These are phyloP conservation scores for Amborella trichopoda DNA, from an alignment of 164 flowering plant genomes.

Conservation along the genomic window DNA sequence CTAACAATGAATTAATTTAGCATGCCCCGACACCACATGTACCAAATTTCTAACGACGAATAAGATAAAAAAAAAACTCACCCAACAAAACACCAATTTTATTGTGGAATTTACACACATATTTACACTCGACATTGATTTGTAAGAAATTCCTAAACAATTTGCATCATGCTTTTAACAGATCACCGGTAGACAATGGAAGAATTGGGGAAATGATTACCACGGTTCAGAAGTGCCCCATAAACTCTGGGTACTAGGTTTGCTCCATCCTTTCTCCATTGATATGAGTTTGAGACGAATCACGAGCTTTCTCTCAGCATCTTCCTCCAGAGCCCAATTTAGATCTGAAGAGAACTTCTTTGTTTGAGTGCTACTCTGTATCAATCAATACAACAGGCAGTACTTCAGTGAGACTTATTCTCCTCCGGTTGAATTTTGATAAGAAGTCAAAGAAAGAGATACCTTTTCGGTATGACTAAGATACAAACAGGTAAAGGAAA, in stretches of 20 bases:
- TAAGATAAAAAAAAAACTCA: too few relatives aligned
- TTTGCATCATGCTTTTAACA: too few relatives aligned
- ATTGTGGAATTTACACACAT: too few relatives aligned
- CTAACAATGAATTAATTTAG: too few relatives aligned
- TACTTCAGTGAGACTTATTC: not conserved
- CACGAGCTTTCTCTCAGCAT: slow-evolving; percentile 55
- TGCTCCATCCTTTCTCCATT: slow-evolving; percentile 60
- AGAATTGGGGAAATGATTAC: too few relatives aligned
- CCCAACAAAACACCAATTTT: too few relatives aligned
- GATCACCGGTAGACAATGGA: too few relatives aligned
- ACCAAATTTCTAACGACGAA: too few relatives aligned
- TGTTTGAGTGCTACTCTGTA: slow-evolving; percentile 16
- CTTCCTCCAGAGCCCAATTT: slow-evolving; percentile 29
- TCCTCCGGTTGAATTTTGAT: not conserved
- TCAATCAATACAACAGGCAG: not conserved
- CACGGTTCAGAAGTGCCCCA: slow-evolving; percentile 67
- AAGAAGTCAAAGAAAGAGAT: not conserved
- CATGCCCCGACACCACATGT: too few relatives aligned
- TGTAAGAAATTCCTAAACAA: too few relatives aligned
- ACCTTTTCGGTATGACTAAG: not conserved
- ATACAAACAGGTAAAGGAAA: not conserved
- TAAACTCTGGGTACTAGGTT: slow-evolving; percentile 24
- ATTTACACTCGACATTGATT: too few relatives aligned
- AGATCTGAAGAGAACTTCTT: slow-evolving; percentile 11
- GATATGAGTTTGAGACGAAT: slow-evolving; percentile 55